Base-by-base conservation (phyloP, 202 grass and related monocot species). In the Hordeum pubiflorum region DNA sequence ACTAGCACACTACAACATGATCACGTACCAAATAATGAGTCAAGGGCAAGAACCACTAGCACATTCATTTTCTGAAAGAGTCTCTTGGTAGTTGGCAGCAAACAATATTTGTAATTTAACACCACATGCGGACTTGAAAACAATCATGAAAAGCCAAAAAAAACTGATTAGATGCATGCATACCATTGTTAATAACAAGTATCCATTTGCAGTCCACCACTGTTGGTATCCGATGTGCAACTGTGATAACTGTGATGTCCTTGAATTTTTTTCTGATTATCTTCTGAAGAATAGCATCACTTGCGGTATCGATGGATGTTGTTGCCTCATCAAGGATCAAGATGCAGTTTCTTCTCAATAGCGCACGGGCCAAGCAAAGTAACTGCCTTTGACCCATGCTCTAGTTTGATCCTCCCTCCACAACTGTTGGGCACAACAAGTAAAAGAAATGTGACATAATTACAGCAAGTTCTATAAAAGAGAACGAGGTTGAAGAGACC, bases 381-480 rank as follows among this genome's bases (percentile, higher is more conserved):
- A 91, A 55, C 36, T 94, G 88, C 33, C 83, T 84, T 83, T 94
- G 86, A 62, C 88, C 91, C 91, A 87, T 94, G 86, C 91, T 94
- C 86, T 83, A 94, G 37, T 94, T 94, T 27, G 86, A 94, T 9
- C 88, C 91, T 57, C 79, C 86, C 56, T 94, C 88, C 15, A 89
- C 77, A 77, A 94, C 81, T 91, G 50, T 34, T 14, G 58, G 38
- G 14, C 41, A 71, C 61, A 70, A 40, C 2, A 43, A 58, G 68
- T 11, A 56, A 40, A 27, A 58, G 29, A 4, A 63, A 63, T 63
- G 22, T 10, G 62, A 46, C 12, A 37, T 22, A 21, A 33, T 9
- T 60, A 41, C 7, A 55, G 40, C 6, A 58, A 15, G 7, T 48
- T 37, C 12, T 36, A 24, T 68, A 81, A 9, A 22, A 20, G 22